Evolutionary conservation across 2,329 filamentous ascomycete genomes (phyloP).

Genomic region (Mycosphaerella arachidis): DNA sequence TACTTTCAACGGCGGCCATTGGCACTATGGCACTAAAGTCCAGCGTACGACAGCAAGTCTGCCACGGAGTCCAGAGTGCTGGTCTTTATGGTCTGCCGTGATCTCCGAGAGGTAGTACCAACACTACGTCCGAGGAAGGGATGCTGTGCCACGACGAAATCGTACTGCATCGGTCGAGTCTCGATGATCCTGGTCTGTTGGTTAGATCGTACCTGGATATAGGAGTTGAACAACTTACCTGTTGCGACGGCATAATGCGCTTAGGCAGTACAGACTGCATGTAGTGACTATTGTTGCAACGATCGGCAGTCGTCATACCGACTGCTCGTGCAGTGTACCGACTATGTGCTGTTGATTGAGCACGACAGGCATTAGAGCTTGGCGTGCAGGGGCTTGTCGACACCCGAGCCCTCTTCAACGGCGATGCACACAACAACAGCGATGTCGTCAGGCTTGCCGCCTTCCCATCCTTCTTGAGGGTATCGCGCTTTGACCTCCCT

Average conservation of each 20-base stretch:
- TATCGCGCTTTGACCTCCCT: conserved; percentile 88
- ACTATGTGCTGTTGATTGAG: background rate
- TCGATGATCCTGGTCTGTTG: background rate
- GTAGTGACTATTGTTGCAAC: background rate
- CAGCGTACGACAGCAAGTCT: too few relatives aligned
- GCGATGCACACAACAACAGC: conserved; percentile 78
- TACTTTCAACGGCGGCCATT: too few relatives aligned
- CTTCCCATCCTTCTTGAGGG: conserved; percentile 79
- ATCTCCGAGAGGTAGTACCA: too few relatives aligned
- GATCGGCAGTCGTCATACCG: background rate
- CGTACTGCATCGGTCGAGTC: background rate
- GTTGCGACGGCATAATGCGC: background rate
- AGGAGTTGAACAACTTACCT: background rate
- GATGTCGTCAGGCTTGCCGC: conserved; percentile 95
- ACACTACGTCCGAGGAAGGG: too few relatives aligned
- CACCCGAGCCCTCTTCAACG: conserved; percentile 54
- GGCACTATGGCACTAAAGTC: too few relatives aligned
- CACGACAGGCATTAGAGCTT: conserved; percentile 20
- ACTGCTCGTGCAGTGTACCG: background rate
- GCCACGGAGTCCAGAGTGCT: too few relatives aligned
- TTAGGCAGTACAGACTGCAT: background rate
- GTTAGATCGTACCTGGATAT: too few relatives aligned
- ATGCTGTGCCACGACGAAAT: background rate
- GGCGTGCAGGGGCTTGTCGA: conserved; percentile 29
- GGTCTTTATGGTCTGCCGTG: too few relatives aligned